phyloP scores from a whole-genome alignment of 2,329 filamentous ascomycete genomes.

The Trichoderma asperellum region DNA sequence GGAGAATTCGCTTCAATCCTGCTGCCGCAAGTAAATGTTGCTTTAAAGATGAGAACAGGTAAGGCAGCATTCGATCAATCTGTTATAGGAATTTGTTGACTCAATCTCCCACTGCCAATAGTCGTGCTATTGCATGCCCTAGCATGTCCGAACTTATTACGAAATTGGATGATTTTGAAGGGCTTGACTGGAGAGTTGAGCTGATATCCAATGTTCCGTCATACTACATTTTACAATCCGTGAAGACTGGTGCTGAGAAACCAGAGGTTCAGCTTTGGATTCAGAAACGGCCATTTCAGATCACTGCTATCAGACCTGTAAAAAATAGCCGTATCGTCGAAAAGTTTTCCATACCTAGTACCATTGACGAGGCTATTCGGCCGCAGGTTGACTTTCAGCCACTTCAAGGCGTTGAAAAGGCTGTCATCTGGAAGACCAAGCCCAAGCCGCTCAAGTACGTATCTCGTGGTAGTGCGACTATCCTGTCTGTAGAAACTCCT shows the following conservation, averaged over 20 bases:
- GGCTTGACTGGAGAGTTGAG: not conserved
- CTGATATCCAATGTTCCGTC: not conserved
- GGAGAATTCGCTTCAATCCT: not conserved
- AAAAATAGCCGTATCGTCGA: not conserved
- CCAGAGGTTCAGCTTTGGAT: not conserved
- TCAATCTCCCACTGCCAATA: not conserved
- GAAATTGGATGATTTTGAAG: not conserved
- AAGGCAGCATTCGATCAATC: not conserved
- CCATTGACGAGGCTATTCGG: not conserved
- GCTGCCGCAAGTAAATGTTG: not conserved
- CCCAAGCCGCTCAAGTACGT: not conserved
- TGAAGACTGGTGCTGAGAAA: not conserved
- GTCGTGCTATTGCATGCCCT: not conserved
- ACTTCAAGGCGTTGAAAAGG: not conserved
- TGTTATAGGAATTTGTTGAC: not conserved
- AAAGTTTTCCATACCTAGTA: not conserved
- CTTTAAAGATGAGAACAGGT: not conserved
- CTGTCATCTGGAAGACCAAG: not conserved
- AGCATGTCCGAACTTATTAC: constrained; percentile 3
- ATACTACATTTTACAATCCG: not conserved
- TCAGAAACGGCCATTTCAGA: not conserved
- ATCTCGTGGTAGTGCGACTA: not conserved
- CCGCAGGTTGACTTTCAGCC: not conserved
- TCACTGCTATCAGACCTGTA: not conserved
- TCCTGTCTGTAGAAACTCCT: not conserved